Evolutionary conservation across 495 filamentous ascomycete species (phyloP).

Genomic region (Neurospora tetraspora): DNA sequence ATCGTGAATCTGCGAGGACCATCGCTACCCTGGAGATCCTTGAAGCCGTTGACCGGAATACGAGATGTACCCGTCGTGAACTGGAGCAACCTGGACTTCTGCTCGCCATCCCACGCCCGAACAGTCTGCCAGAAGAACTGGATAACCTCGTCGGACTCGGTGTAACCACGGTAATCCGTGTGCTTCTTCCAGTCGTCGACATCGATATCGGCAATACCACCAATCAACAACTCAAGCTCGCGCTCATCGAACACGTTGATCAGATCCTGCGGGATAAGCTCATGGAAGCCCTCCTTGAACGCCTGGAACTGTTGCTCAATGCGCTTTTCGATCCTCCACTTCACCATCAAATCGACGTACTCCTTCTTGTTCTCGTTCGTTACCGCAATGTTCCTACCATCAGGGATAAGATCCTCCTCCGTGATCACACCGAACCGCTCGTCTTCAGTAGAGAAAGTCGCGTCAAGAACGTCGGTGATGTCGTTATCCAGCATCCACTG

Average conservation of each 20-base stretch:
- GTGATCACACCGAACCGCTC: conserved; percentile 91
- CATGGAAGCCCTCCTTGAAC: conserved; percentile 94
- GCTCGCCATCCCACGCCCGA: conserved; percentile 92
- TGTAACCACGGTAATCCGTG: conserved; percentile 99
- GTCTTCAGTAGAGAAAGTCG: conserved; percentile 93
- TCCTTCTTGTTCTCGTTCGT: conserved; percentile 95
- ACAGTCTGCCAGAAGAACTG: conserved; percentile 98
- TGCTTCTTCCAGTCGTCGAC: conserved; percentile 99
- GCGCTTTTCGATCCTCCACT: conserved; percentile 98
- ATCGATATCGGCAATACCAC: conserved; percentile 98
- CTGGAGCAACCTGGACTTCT: conserved; percentile 91
- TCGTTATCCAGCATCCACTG: conserved; percentile 98
- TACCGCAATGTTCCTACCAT: conserved; percentile 84
- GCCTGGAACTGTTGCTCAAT: conserved; percentile 97
- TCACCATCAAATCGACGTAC: conserved; percentile 92
- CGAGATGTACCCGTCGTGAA: conserved; percentile 96
- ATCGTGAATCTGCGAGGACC: conserved; percentile 94
- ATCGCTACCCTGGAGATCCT: conserved; percentile 96
- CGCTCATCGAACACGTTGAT: conserved; percentile 99
- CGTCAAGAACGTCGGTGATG: conserved; percentile 78
- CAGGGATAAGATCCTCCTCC: conserved; percentile 85
- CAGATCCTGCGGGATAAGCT: conserved; percentile 90
- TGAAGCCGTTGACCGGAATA: conserved; percentile 99
- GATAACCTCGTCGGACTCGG: conserved; percentile 92
- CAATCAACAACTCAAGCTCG: conserved; percentile 91